Conservation (phyloP, 345 rosid genomes). For the Luvunga scandens region DNA sequence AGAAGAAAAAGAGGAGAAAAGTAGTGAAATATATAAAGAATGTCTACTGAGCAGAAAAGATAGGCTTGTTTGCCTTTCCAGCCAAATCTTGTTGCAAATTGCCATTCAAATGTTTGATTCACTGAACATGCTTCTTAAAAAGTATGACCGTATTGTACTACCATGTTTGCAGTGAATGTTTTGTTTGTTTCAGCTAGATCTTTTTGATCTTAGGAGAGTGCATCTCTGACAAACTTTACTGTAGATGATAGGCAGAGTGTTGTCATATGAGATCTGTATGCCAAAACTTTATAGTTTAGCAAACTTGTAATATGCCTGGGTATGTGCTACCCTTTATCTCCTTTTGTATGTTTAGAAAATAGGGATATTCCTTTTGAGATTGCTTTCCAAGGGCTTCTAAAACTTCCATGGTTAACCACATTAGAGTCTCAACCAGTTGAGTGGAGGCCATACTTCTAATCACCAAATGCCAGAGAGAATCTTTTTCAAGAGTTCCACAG, state of each 20-base stretch:
- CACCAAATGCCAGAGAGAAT: no score
- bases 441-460: no score
- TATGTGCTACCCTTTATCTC: neutral
- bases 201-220: neutral
- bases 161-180: neutral
- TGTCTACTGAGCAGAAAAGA: neutral
- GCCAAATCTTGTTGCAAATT: neutral
- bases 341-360: no score
- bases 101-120: neutral
- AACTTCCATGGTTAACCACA: no score
- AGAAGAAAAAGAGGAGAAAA: neutral
- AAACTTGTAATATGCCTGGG: neutral
- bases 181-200: neutral
- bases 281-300: neutral
- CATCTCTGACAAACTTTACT: neutral
- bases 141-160: neutral
- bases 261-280: neutral
- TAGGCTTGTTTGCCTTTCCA: neutral
- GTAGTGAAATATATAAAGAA: neutral
- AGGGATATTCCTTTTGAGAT: no score
- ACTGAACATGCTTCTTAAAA: neutral
- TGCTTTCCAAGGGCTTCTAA: no score
- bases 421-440: no score
- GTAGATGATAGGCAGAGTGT: neutral
- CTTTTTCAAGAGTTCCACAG: no score